phyloP scores from a whole-genome alignment of 768 basidiomycete species.

The Saitozyma podzolica region DNA sequence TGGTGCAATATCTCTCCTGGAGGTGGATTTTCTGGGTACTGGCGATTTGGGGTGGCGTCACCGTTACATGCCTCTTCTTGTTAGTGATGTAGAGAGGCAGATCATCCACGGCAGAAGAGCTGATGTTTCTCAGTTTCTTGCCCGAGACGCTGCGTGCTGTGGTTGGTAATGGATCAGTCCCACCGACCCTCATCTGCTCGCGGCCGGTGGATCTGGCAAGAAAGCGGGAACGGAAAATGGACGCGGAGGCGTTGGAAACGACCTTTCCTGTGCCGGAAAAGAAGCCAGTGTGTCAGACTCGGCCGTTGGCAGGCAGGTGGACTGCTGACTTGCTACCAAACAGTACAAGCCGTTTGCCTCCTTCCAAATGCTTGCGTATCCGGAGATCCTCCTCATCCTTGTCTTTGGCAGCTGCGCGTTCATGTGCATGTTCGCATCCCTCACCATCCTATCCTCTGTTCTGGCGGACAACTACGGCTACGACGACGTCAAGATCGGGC shows the following conservation, averaged over 20 bases:
- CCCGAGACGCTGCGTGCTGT: constrained; percentile 57
- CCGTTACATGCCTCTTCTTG: constrained; percentile 51
- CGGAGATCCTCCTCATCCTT: constrained; percentile 40
- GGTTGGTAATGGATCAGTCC: constrained; percentile 48
- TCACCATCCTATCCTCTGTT: constrained; percentile 55
- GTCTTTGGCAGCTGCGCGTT: constrained; percentile 40
- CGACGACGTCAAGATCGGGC: constrained; percentile 64
- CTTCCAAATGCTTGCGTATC: constrained; percentile 37
- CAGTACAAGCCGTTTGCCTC: constrained; percentile 43
- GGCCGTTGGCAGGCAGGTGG: background rate
- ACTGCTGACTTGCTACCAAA: background rate
- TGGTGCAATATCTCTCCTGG: constrained; percentile 67
- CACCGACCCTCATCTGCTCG: constrained; percentile 37
- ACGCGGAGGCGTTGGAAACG: constrained; percentile 19
- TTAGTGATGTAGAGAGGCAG: constrained; percentile 27
- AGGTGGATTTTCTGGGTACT: constrained; percentile 52
- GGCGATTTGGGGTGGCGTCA: constrained; percentile 32
- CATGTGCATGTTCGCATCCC: constrained; percentile 12
- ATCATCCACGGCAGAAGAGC: no score
- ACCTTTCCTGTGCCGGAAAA: constrained; percentile 7
- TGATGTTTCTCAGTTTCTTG: constrained; percentile 42
- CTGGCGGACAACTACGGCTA: constrained; percentile 63
- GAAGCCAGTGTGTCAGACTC: constrained; percentile 21
- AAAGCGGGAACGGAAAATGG: constrained; percentile 13
- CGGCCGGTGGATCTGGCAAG: constrained; percentile 23